Evolutionary conservation across 2,329 filamentous ascomycete genomes (phyloP), one percentile per base, ranked within the genome.

Genomic region (Berkeleyomyces rouxiae): DNA sequence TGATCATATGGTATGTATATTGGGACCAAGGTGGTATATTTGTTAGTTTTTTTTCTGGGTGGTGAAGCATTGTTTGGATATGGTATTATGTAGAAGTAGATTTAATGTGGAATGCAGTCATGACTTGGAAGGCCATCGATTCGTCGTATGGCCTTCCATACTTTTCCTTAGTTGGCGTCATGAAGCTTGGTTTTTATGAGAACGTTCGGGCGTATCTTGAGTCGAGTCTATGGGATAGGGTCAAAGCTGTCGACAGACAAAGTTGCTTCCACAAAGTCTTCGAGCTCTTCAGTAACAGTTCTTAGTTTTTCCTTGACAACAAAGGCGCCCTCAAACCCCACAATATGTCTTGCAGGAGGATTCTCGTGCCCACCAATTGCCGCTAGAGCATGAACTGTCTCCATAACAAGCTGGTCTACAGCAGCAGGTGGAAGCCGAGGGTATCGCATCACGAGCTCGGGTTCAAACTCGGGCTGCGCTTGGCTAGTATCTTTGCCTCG

Each of bases 351-450:
- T 0, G 90, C 89, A 0, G 93, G 93, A 1, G 93, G 93, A 71
- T 97, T 97, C 71, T 96, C 91, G 71, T 96, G 91, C 0, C 92
- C 93, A 0, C 90, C 93, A 68, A 97, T 96, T 0, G 91, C 90
- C 11, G 87, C 88, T 55, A 99, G 78, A 1, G 92, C 91, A 72
- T 95, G 87, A 0, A 97, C 88, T 0, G 93, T 96, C 74, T 97
- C 93, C 65, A 85, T 81, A 3, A 95, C 87, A 16, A 97, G 76
- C 33, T 82, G 80, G 67, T 91, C 85, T 65, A 87, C 82, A 47
- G 90, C 80, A 4, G 80, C 77, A 1, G 79, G 75, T 4, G 85
- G 85, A 46, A 96, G 76, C 46, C 81, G 84, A 0, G 91, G 87
- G 70, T 91, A 95, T 61, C 90, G 79, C 33, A 82, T 82, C 39